Evolutionary conservation across 176 grass and related monocot species (phyloP).

Genomic region (Raddia distichophylla): DNA sequence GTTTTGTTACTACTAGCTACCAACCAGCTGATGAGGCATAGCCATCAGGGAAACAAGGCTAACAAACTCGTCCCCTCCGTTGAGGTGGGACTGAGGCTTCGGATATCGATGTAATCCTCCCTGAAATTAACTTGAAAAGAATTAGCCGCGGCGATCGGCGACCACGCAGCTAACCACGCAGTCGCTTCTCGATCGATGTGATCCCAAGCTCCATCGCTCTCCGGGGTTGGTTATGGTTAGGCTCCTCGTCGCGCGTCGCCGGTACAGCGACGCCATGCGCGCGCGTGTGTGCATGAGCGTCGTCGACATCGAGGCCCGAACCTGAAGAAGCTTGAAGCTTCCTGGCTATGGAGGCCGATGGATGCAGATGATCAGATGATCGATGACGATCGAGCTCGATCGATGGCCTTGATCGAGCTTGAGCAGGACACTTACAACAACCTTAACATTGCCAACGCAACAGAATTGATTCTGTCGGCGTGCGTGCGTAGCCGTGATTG

Average conservation of each 20-base stretch:
- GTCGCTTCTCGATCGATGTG: neutral
- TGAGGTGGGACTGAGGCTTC: constrained; percentile 56
- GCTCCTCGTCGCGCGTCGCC: neutral
- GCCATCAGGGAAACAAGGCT: constrained; percentile 56
- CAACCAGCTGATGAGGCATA: constrained; percentile 59
- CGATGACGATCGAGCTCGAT: neutral
- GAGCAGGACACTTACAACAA: constrained; percentile 43
- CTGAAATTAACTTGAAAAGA: constrained; percentile 18
- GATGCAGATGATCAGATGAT: no score
- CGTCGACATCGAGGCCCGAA: no score
- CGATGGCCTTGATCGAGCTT: constrained; percentile 25
- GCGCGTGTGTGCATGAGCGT: neutral
- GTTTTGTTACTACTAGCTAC: constrained; percentile 47
- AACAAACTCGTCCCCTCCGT: constrained; percentile 56
- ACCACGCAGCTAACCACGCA: constrained; percentile 25
- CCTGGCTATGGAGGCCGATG: neutral
- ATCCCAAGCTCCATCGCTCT: constrained; percentile 33
- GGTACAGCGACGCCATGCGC: neutral
- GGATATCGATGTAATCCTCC: neutral
- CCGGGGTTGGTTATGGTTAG: constrained; percentile 43
- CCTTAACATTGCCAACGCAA: constrained; percentile 57
- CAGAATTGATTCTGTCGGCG: constrained; percentile 28
- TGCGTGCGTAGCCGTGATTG: constrained; percentile 44
- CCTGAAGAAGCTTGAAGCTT: constrained; percentile 39
- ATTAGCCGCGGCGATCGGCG: neutral